Evolutionary conservation across 495 filamentous ascomycete species (phyloP).

Genomic region (Letharia lupina): DNA sequence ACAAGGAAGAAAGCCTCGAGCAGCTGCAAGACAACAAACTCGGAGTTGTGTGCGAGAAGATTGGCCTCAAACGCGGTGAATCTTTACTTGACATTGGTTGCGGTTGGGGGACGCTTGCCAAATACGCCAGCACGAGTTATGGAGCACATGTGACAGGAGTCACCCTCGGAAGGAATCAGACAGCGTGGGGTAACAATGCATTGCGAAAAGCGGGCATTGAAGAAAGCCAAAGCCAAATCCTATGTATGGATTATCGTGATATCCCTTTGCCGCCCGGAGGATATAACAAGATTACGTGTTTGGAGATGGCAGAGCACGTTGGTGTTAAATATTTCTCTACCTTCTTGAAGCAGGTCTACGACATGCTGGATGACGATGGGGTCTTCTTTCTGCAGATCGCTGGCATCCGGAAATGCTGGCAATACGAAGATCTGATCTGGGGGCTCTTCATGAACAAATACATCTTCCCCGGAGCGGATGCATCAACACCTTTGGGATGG

Average conservation of each 20-base stretch:
- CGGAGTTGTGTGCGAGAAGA: constrained; percentile 64
- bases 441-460: constrained; percentile 75
- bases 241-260: constrained; percentile 64
- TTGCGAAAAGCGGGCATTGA: constrained; percentile 50
- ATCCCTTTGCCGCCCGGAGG: constrained; percentile 50
- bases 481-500: constrained; percentile 56
- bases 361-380: constrained; percentile 64
- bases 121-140: constrained; percentile 55
- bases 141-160: constrained; percentile 57
- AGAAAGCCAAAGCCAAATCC: constrained; percentile 55
- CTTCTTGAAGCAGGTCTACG: constrained; percentile 56
- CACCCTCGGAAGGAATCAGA: constrained; percentile 63
- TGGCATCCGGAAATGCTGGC: constrained; percentile 60
- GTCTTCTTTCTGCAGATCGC: constrained; percentile 67
- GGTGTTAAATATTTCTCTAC: constrained; percentile 55
- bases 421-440: constrained; percentile 69
- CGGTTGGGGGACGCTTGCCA: constrained; percentile 63
- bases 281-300: constrained; percentile 63
- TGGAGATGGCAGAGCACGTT: constrained; percentile 74
- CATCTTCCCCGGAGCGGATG: constrained; percentile 64
- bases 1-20: constrained; percentile 56
- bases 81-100: constrained; percentile 61
- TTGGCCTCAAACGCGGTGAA: constrained; percentile 53
- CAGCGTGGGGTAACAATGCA: constrained; percentile 61
- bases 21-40: constrained; percentile 66